These are phyloP conservation scores for Rosa multiflora DNA, from an alignment of 306 rosid species.

Conservation along the genomic window DNA sequence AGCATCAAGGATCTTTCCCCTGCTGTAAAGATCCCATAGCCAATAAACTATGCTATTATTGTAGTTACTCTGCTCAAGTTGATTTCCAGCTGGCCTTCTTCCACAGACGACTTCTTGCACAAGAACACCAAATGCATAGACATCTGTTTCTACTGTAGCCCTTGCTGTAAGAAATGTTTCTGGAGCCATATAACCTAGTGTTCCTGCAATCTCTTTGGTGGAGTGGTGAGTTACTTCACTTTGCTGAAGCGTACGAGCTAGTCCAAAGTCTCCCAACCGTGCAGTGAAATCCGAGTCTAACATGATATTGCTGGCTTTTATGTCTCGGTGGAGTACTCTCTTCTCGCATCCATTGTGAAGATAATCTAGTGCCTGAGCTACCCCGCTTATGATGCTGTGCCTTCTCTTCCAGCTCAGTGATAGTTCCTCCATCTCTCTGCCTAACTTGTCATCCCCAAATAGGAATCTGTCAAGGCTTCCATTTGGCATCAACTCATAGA, in stretches of 20 bases:
- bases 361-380: slow-evolving; percentile 73
- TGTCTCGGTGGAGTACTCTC: slow-evolving; percentile 72
- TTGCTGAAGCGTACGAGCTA: slow-evolving; percentile 58
- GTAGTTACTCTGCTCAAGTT: slow-evolving; percentile 36
- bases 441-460: slow-evolving; percentile 30
- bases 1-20: slow-evolving; percentile 33
- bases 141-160: slow-evolving; percentile 73
- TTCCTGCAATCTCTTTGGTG: slow-evolving; percentile 73
- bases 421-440: slow-evolving; percentile 3
- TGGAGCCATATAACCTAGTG: slow-evolving; percentile 87
- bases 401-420: slow-evolving; percentile 53
- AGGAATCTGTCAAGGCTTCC: slow-evolving; percentile 71
- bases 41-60: slow-evolving; percentile 57
- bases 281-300: slow-evolving; percentile 57
- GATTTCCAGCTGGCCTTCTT: slow-evolving; percentile 46
- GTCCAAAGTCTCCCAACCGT: slow-evolving; percentile 70
- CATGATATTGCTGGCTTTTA: slow-evolving; percentile 78
- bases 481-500: slow-evolving; percentile 80
- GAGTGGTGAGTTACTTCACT: slow-evolving; percentile 64
- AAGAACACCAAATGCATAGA: slow-evolving; percentile 73
- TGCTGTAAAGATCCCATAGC: slow-evolving; percentile 63
- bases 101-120: slow-evolving; percentile 65
- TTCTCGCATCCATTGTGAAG: slow-evolving; percentile 71
- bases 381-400: slow-evolving; percentile 47
- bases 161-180: slow-evolving; percentile 61